phyloP scores from a whole-genome alignment of 1,284 basidiomycete species.

The Chalciporus sp. region DNA sequence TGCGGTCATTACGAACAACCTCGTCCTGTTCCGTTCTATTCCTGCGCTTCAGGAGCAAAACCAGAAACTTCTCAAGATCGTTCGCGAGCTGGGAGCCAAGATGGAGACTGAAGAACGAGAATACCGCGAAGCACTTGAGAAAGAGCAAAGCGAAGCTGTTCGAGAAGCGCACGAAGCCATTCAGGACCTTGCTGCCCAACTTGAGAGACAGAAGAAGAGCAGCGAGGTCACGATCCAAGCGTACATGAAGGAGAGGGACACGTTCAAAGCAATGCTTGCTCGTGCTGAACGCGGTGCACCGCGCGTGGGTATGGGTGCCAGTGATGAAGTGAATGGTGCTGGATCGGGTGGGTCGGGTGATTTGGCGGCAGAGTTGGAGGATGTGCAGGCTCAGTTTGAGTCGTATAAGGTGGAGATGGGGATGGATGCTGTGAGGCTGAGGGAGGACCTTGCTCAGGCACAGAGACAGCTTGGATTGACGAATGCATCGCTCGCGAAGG shows the following conservation, averaged over 20 bases:
- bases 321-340: slow-evolving; percentile 38
- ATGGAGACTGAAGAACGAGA: slow-evolving; percentile 79
- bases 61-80: slow-evolving; percentile 82
- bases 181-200: slow-evolving; percentile 73
- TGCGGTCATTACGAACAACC: slow-evolving; percentile 83
- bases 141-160: slow-evolving; percentile 80
- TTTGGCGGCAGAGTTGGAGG: slow-evolving; percentile 60
- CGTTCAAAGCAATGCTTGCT: slow-evolving; percentile 75
- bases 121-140: slow-evolving; percentile 62
- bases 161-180: slow-evolving; percentile 88
- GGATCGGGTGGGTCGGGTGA: slow-evolving; percentile 28
- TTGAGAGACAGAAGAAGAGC: slow-evolving; percentile 70
- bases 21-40: slow-evolving; percentile 88
- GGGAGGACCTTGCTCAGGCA: slow-evolving; percentile 67
- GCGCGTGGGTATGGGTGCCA: slow-evolving; percentile 22
- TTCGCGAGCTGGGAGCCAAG: slow-evolving; percentile 77
- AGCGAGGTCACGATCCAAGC: slow-evolving; percentile 75
- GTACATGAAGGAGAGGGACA: slow-evolving; percentile 86
- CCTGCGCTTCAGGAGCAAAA: slow-evolving; percentile 88
- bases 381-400: slow-evolving; percentile 77
- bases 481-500: slow-evolving; percentile 73
- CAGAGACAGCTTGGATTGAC: slow-evolving; percentile 72
- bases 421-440: slow-evolving; percentile 65
- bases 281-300: slow-evolving; percentile 40
- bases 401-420: slow-evolving; percentile 80